A percentile compares a stretch with the other conserved stretches of the same genome.
Evolutionary conservation across 176 grass and related monocot genomes (phyloP).

Genomic region (Microstegium vimineum): DNA sequence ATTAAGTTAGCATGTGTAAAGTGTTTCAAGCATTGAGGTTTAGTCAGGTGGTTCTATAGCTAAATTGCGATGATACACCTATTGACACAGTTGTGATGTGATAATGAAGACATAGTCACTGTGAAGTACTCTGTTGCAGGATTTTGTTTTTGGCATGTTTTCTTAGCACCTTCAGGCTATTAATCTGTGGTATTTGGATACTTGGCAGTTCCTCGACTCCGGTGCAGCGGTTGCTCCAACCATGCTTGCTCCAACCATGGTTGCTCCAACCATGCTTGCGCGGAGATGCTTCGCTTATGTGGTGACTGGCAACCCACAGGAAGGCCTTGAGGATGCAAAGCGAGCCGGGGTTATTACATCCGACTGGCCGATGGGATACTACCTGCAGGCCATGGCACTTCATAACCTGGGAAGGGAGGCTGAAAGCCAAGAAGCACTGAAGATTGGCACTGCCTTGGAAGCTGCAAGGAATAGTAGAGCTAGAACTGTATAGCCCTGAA

Average conservation of each 20-base stretch:
- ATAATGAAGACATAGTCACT: background rate
- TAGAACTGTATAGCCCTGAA: slow-evolving; percentile 57
- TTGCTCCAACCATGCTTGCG: slow-evolving; percentile 56
- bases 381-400: slow-evolving; percentile 61
- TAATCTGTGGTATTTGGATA: slow-evolving; percentile 11
- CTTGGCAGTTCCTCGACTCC: slow-evolving; percentile 57
- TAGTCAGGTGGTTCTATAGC: background rate
- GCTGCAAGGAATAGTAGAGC: slow-evolving; percentile 50
- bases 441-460: slow-evolving; percentile 54
- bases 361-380: slow-evolving; percentile 56
- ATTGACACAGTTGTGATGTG: background rate
- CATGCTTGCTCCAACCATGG: no score
- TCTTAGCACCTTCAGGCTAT: background rate
- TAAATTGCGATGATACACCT: background rate
- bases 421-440: slow-evolving; percentile 54
- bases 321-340: slow-evolving; percentile 63
- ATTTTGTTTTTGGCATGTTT: background rate
- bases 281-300: slow-evolving; percentile 62
- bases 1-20: background rate
- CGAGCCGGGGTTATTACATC: slow-evolving; percentile 54
- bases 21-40: background rate
- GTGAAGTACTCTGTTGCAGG: background rate
- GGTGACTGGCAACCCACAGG: slow-evolving; percentile 45
- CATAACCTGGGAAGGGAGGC: slow-evolving; percentile 56
- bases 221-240: slow-evolving; percentile 59